Evolutionary conservation across 1,284 basidiomycete species (phyloP).

Genomic region (Thecaphora frezii): DNA sequence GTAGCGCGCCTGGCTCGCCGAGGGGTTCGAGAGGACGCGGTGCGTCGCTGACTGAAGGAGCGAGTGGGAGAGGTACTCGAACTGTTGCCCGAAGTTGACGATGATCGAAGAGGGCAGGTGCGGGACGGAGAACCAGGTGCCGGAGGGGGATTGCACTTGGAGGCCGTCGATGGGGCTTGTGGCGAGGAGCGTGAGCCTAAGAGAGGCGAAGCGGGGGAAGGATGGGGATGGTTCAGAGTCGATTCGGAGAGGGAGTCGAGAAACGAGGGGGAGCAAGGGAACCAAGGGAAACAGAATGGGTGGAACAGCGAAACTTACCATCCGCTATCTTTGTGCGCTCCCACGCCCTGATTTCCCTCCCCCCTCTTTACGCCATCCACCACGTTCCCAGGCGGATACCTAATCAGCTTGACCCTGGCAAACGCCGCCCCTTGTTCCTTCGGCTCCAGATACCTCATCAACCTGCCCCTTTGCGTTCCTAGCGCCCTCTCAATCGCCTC

Average conservation of each 20-base stretch:
- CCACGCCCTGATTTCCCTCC: conserved; percentile 39
- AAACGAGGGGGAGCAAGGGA: too few relatives aligned
- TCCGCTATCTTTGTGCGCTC: conserved; percentile 50
- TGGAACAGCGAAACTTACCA: conserved; percentile 7
- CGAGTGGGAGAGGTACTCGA: conserved; percentile 40
- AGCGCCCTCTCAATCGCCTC: conserved; percentile 40
- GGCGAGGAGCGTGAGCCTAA: conserved; percentile 40
- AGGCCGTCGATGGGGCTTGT: conserved; percentile 36
- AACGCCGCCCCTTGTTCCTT: conserved; percentile 13
- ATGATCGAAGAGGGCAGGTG: conserved; percentile 26
- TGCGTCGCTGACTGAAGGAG: conserved; percentile 48
- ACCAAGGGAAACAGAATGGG: background rate
- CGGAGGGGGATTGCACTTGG: conserved; percentile 41
- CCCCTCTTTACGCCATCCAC: conserved; percentile 38
- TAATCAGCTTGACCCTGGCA: conserved; percentile 47
- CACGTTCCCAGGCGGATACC: conserved; percentile 28
- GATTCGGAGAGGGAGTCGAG: too few relatives aligned
- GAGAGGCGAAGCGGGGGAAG: too few relatives aligned
- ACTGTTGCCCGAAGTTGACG: conserved; percentile 54
- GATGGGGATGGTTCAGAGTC: too few relatives aligned
- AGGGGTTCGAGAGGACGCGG: conserved; percentile 29
- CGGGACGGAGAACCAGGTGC: conserved; percentile 42
- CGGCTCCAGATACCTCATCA: conserved; percentile 26
- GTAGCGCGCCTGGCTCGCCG: conserved; percentile 7
- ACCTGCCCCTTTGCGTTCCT: conserved; percentile 17